A percentile compares a stretch with the other conserved stretches of the same genome.
phyloP scores from a whole-genome alignment of 306 rosid genomes.

The Medicago ruthenica region DNA sequence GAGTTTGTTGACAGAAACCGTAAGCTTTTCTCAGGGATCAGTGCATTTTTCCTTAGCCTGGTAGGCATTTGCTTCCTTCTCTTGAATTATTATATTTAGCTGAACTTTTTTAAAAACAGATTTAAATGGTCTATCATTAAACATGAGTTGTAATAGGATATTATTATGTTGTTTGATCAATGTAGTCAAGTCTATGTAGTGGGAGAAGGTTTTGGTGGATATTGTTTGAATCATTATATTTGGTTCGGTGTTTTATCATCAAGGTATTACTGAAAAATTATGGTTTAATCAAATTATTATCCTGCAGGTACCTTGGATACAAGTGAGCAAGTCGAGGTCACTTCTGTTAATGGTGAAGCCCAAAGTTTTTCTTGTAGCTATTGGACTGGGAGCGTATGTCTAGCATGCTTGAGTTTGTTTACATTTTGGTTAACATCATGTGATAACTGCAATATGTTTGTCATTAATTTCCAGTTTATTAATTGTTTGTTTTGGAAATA shows the following conservation, averaged over 20 bases:
- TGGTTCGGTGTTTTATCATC: slow-evolving; percentile 9
- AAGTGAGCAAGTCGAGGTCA: slow-evolving; percentile 91
- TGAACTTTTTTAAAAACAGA: background rate
- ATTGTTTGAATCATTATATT: slow-evolving; percentile 9
- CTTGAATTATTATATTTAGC: slow-evolving; percentile 9
- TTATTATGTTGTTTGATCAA: slow-evolving; percentile 1
- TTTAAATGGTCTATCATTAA: background rate
- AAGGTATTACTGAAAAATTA: slow-evolving; percentile 31
- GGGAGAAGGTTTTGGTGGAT: slow-evolving; percentile 20
- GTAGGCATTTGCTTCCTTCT: slow-evolving; percentile 47
- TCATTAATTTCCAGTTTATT: slow-evolving; percentile 14
- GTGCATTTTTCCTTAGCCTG: slow-evolving; percentile 75
- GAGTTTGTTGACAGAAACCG: slow-evolving; percentile 81
- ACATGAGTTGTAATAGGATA: background rate
- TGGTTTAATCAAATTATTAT: slow-evolving; percentile 36
- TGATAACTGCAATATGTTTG: slow-evolving; percentile 15
- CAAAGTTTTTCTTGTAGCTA: slow-evolving; percentile 74
- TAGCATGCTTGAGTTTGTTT: slow-evolving; percentile 19
- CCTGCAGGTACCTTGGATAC: slow-evolving; percentile 95
- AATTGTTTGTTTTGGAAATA: slow-evolving; percentile 19
- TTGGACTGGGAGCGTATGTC: slow-evolving; percentile 88
- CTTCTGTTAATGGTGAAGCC: slow-evolving; percentile 84
- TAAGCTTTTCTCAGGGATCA: slow-evolving; percentile 65
- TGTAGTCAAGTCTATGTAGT: slow-evolving; percentile 13
- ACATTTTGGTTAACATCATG: slow-evolving; percentile 26